Evolutionary conservation across 192 early-diverging fungal genomes (phyloP).

Genomic region (Geranomyces michiganensis): DNA sequence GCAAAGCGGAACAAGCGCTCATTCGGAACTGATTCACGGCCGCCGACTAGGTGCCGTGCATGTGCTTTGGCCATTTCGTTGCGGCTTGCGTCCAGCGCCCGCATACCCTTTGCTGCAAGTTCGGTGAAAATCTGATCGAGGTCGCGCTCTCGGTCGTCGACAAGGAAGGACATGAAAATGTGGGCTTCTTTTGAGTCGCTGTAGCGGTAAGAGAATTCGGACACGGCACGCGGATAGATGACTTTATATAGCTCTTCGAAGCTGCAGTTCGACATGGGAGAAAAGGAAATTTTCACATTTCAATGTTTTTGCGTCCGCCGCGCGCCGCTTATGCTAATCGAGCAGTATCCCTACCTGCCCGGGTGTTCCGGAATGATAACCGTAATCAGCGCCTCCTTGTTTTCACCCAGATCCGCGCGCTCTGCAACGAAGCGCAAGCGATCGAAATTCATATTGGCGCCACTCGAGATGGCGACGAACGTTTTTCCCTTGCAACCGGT

Average conservation of each 20-base stretch:
- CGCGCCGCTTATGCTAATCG: too few species aligned
- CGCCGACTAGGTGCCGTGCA: conserved; percentile 91
- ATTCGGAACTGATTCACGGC: conserved; percentile 71
- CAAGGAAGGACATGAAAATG: conserved; percentile 89
- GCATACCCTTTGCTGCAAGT: conserved; percentile 64
- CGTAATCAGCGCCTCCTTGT: conserved; percentile 85
- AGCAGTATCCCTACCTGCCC: conserved; percentile 55
- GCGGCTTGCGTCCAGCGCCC: conserved; percentile 79
- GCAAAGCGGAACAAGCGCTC: conserved; percentile 93
- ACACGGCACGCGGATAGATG: conserved; percentile 84
- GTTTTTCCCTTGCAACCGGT: conserved; percentile 54
- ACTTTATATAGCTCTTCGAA: conserved; percentile 75
- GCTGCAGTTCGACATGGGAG: conserved; percentile 44
- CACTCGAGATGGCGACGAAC: conserved; percentile 81
- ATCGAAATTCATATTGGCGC: conserved; percentile 99
- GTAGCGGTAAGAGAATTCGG: conserved; percentile 92
- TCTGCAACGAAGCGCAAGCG: conserved; percentile 97
- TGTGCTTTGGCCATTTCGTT: conserved; percentile 96
- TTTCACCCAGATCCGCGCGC: conserved; percentile 92
- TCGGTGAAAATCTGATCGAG: conserved; percentile 67
- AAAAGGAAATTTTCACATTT: background rate
- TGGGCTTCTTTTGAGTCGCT: conserved; percentile 74
- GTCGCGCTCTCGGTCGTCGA: conserved; percentile 71
- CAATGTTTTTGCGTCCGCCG: background rate
- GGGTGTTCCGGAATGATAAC: conserved; percentile 93